Base-by-base conservation (phyloP, 306 rosid genomes). In the Lagenaria siceraria region DNA sequence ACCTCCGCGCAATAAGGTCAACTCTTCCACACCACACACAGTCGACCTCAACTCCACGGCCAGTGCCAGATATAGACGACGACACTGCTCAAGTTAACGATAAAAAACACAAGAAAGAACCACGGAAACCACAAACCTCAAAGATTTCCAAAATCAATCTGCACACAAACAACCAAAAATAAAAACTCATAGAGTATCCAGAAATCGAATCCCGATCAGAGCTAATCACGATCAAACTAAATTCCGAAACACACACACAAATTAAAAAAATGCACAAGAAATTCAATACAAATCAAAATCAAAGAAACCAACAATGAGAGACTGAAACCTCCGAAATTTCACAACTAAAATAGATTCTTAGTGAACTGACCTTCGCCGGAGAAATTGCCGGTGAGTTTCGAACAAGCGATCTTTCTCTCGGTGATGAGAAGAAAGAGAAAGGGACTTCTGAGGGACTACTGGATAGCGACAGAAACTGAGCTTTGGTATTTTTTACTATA, bases 191-290 rank as follows among this genome's bases (percentile, higher is more conserved):
- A 78, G 80, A 56, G 35, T 10, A 61, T 1, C 22, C 42, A 31
- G 38, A 7, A 64, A 80, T 78, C 54, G 25, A 84, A 49, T 65
- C 36, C 55, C 82, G 79, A 87, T 84, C 72, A 21, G 46, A 75
- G 55, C 68, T 65, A 14, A 78, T 66, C 17, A 46, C 66, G 80
- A 89, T 61, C 78, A 79, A 56, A 77, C 40, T 38, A 51, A 54
- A 65, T 22, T 56, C 78, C 24, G 54, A 77, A 15, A n/a, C 54
- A 43, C n/a, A 69, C n/a, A 51, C 17, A 11, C 19, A 72, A 51
- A 35, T 18, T 18, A 46, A 10, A 72, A 27, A 74, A 78, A 78
- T 13, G 74, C 61, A 51, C 74, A 52, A 60, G 5, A 27, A 11
- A 58, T 49, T 7, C 31, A 18, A 7, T 21, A 54, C 17, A 10